phyloP scores from a whole-genome alignment of 179 eudicot genomes.

The Silene vulgaris region DNA sequence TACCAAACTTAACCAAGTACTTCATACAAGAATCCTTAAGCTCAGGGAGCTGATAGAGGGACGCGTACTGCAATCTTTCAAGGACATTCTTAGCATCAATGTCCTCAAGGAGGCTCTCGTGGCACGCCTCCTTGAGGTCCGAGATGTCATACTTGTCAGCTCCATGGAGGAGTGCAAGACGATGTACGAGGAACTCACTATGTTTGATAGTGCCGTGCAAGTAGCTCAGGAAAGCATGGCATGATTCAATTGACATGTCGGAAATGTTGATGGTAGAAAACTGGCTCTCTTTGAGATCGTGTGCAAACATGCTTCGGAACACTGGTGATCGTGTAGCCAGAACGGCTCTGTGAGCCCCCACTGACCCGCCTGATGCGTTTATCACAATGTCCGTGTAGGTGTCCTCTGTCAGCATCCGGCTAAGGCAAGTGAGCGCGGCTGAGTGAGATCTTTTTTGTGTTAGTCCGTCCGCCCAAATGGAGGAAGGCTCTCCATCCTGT shows the following conservation, averaged over 20 bases:
- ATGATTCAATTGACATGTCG: conserved; percentile 66
- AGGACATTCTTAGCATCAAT: conserved; percentile 68
- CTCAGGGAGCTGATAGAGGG: conserved; percentile 59
- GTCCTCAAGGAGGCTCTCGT: conserved; percentile 73
- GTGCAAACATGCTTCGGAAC: conserved; percentile 72
- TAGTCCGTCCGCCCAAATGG: conserved; percentile 63
- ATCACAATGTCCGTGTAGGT: conserved; percentile 79
- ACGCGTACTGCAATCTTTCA: conserved; percentile 71
- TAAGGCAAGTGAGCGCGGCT: conserved; percentile 51
- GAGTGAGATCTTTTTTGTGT: conserved; percentile 40
- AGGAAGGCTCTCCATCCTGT: conserved; percentile 62
- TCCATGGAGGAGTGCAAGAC: conserved; percentile 63
- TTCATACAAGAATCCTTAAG: conserved; percentile 62
- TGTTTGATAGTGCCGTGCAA: conserved; percentile 53
- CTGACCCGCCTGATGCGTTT: conserved; percentile 55
- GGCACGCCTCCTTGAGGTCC: conserved; percentile 77
- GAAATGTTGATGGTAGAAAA: conserved; percentile 57
- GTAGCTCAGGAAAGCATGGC: conserved; percentile 64
- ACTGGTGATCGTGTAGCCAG: conserved; percentile 78
- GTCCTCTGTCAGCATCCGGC: conserved; percentile 62
- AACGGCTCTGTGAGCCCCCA: conserved; percentile 75
- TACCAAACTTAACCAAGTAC: conserved; percentile 77
- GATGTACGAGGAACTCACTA: conserved; percentile 53
- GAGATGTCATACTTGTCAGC: conserved; percentile 83
- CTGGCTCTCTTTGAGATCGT: conserved; percentile 70